Conservation (phyloP, 257 asterid species). For the Nicotiana otophora region DNA sequence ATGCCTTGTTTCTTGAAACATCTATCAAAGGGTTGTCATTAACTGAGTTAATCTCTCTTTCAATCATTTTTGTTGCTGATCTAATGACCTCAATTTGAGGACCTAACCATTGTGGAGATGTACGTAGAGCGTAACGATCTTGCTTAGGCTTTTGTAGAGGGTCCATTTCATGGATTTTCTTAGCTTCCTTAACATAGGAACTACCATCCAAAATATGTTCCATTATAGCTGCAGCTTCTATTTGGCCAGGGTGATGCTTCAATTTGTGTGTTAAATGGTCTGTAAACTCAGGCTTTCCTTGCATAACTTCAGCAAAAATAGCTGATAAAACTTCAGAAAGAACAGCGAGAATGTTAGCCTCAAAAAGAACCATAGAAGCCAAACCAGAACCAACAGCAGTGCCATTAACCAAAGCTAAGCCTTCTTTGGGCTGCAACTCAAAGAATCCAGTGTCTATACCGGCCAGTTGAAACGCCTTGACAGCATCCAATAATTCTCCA, state of each 20-base stretch:
- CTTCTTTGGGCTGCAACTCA: conserved; percentile 30
- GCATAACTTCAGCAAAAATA: conserved; percentile 28
- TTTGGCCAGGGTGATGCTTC: conserved; percentile 29
- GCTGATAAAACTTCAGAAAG: conserved; percentile 28
- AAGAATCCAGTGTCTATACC: conserved; percentile 21
- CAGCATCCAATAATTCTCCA: conserved; percentile 14
- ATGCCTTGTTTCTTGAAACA: conserved; percentile 27
- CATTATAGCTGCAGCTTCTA: conserved; percentile 32
- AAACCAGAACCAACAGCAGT: conserved; percentile 31
- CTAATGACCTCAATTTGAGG: conserved; percentile 26
- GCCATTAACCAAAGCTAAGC: conserved; percentile 24
- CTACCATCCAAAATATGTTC: conserved; percentile 30
- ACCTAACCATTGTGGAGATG: conserved; percentile 34
- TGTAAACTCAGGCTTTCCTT: conserved; percentile 26
- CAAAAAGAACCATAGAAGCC: conserved; percentile 26
- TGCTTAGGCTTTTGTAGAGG: conserved; percentile 26
- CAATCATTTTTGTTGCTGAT: conserved; percentile 22
- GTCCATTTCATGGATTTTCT: conserved; percentile 17
- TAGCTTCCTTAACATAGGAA: conserved; percentile 26
- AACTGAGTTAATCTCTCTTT: conserved; percentile 27
- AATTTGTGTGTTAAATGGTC: conserved; percentile 27
- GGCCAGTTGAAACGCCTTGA: conserved; percentile 14
- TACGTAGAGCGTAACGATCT: conserved; percentile 26
- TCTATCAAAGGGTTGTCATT: conserved; percentile 29
- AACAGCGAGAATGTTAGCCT: conserved; percentile 21